Base-by-base conservation (phyloP, 495 filamentous ascomycete species). In the Alectoria sarmentosa region DNA sequence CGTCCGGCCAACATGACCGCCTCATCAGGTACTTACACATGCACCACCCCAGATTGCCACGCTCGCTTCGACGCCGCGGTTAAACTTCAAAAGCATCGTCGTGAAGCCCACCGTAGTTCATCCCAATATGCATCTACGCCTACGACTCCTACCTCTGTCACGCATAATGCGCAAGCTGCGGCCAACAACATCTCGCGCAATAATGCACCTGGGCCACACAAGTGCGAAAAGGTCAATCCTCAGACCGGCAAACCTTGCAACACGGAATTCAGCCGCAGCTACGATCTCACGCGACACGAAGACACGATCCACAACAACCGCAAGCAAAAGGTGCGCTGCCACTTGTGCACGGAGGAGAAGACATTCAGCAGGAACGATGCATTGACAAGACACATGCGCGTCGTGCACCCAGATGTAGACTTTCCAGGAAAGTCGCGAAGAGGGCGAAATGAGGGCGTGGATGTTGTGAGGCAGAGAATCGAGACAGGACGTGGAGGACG, bases 171-270 rank as follows among this genome's bases (percentile, higher is more conserved):
- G 67, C 56, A 77, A 76, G 75, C 82, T 49, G 61, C 66, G 15
- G 59, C 64, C 26, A 68, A 66, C 44, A 69, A 78, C 60, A 59
- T 64, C 10, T 69, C 67, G 38, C 86, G 85, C 72, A 92, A 90
- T 71, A 89, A 86, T 36, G 91, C 95, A 75, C 88, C 90, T 11
- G 92, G 92, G 2, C 92, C 92, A 39, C 92, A 96, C 79, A 87
- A 84, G 72, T 96, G 94, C 75, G 87, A 90, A 72, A 88, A 91
- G 60, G 90, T 90, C 76, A 98, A 98, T 76, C 94, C 95, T 2
- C 92, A 90, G 67, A 98, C 94, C 7, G 90, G 90, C 61, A 97
- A 97, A 77, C 90, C 93, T 4, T 98, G 94, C 84, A 96, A 94
- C 74, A 93, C 90, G 11, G 80, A 94, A 63, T 98, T 98, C 79